Evolutionary conservation across 2,329 filamentous ascomycete genomes (phyloP).

Genomic region (Cladophialophora psammophila): DNA sequence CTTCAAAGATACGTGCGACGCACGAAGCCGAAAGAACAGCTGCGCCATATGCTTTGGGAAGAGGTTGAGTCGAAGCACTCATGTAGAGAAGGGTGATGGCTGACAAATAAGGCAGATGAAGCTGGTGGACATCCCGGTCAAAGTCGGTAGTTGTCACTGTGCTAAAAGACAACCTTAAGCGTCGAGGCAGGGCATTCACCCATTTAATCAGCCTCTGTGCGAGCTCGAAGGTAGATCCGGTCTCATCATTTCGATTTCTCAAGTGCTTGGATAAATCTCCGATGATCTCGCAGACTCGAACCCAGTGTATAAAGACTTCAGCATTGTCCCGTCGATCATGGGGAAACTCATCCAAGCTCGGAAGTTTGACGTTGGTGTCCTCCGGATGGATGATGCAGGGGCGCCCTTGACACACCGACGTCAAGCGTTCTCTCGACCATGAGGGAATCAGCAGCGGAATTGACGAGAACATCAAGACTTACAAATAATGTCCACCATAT

Average conservation of each 20-base stretch:
- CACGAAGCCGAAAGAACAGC: conserved; percentile 53
- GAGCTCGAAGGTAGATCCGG: conserved; percentile 1
- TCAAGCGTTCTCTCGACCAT: conserved; percentile 47
- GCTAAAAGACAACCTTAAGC: conserved; percentile 11
- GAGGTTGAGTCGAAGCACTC: conserved; percentile 44
- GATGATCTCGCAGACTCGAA: conserved; percentile 52
- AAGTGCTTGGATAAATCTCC: conserved; percentile 43
- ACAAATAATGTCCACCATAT: conserved; percentile 55
- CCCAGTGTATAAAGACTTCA: conserved; percentile 55
- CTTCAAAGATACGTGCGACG: conserved; percentile 50
- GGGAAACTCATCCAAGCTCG: conserved; percentile 49
- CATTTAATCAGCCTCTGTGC: conserved; percentile 5
- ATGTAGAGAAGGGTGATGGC: conserved; percentile 52
- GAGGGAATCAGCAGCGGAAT: not conserved
- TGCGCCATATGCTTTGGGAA: conserved; percentile 47
- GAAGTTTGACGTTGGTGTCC: conserved; percentile 52
- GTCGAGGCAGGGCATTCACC: conserved; percentile 2
- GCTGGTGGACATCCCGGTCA: conserved; percentile 52
- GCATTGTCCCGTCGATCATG: conserved; percentile 44
- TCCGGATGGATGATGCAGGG: conserved; percentile 55
- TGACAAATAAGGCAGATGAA: conserved; percentile 53
- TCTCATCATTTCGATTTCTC: not conserved
- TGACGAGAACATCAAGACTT: not conserved
- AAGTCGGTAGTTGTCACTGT: conserved; percentile 42
- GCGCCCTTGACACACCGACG: conserved; percentile 54